These are phyloP conservation scores for Fusarium sp. DNA, from an alignment of 2,329 filamentous ascomycete genomes.

Conservation along the genomic window DNA sequence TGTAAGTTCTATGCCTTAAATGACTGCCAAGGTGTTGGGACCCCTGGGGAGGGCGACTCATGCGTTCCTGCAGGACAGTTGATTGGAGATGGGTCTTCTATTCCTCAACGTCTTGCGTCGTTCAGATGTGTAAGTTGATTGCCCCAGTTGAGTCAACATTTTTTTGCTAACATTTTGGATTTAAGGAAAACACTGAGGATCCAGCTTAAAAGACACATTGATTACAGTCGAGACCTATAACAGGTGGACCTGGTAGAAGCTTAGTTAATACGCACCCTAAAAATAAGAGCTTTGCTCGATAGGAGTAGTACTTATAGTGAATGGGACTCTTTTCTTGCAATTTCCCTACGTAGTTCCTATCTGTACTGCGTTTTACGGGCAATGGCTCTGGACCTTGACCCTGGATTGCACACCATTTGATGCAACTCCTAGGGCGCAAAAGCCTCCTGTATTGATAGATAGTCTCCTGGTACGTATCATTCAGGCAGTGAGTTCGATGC, in stretches of 20 bases:
- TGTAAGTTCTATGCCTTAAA: neutral
- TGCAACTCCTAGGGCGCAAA: too few species aligned
- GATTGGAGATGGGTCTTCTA: neutral
- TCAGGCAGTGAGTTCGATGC: too few species aligned
- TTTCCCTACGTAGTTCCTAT: neutral
- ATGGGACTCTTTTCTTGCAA: neutral
- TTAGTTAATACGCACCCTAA: neutral
- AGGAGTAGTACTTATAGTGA: neutral
- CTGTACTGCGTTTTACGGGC: too few species aligned
- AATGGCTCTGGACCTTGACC: too few species aligned
- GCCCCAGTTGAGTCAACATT: fast-evolving
- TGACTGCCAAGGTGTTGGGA: neutral
- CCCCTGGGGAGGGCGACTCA: neutral
- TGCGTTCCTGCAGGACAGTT: neutral
- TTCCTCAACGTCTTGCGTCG: neutral
- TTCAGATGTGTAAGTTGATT: neutral
- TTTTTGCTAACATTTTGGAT: neutral
- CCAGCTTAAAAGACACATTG: neutral
- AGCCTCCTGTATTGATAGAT: too few species aligned
- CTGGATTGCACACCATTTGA: too few species aligned
- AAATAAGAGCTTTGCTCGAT: neutral
- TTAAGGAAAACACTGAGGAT: neutral
- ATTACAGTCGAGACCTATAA: neutral
- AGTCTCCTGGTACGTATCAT: too few species aligned
- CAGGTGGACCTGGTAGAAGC: fast-evolving